Evolutionary conservation across 176 grass and related monocot species (phyloP).

Genomic region (Leersia perrieri): DNA sequence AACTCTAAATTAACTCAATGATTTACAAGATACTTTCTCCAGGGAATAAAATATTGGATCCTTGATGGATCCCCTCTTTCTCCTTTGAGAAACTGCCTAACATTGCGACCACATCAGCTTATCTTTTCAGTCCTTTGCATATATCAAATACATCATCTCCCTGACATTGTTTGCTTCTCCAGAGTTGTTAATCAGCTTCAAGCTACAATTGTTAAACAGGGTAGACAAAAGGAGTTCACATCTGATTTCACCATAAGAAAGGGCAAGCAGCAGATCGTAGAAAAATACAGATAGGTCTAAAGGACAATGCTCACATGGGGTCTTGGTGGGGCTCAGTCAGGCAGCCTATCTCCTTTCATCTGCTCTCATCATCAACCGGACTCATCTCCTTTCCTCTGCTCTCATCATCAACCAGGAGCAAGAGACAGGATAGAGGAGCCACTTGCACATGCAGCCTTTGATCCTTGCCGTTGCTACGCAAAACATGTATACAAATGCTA

Average conservation of each 20-base stretch:
- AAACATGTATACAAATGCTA: conserved; percentile 11
- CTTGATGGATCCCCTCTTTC: too few relatives aligned
- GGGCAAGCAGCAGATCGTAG: conserved; percentile 2
- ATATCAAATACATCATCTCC: background rate
- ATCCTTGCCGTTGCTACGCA: background rate
- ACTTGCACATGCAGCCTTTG: conserved; percentile 28
- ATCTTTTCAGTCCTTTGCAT: conserved; percentile 26
- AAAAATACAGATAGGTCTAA: conserved; percentile 3
- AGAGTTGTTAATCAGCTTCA: background rate
- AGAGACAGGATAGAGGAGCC: conserved; percentile 25
- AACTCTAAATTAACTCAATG: too few relatives aligned
- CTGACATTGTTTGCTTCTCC: background rate
- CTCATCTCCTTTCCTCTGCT: conserved; percentile 13
- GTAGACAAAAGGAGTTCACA: background rate
- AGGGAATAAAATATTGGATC: too few relatives aligned
- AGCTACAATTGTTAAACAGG: conserved; percentile 8
- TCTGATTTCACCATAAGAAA: background rate
- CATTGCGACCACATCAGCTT: conserved; percentile 18
- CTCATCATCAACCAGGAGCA: conserved; percentile 18
- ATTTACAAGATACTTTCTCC: too few relatives aligned
- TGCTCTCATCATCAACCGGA: conserved; percentile 12
- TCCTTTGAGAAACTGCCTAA: conserved; percentile 27
- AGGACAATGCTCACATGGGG: conserved; percentile 32
- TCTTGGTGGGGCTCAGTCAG: conserved; percentile 27
- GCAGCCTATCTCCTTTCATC: conserved; percentile 3